Percentiles rank a stretch among this genome's conserved stretches.
phyloP scores from a whole-genome alignment of 768 basidiomycete genomes.

The Suillus bovinus region DNA sequence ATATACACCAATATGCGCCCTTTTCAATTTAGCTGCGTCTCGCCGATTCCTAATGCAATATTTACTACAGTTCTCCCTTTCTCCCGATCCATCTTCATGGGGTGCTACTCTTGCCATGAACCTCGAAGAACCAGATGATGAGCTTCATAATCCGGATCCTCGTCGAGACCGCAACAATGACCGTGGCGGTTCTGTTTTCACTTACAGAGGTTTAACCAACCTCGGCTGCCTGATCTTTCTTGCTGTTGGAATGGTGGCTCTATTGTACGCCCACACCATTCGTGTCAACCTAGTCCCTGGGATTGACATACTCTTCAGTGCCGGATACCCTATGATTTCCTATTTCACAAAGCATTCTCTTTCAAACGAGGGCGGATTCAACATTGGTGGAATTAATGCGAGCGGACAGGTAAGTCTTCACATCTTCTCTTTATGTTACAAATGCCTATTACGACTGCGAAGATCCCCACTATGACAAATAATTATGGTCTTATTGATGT shows the following conservation, averaged over 20 bases:
- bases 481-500: slow-evolving; percentile 73
- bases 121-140: slow-evolving; percentile 63
- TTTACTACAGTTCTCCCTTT: slow-evolving; percentile 60
- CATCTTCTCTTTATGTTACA: not conserved
- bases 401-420: slow-evolving; percentile 59
- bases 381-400: slow-evolving; percentile 75
- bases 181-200: slow-evolving; percentile 57
- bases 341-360: slow-evolving; percentile 48
- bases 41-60: not conserved
- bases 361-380: slow-evolving; percentile 62
- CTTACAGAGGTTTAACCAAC: slow-evolving; percentile 69
- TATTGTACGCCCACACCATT: slow-evolving; percentile 51
- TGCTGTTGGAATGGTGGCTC: slow-evolving; percentile 48
- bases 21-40: not conserved
- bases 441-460: slow-evolving; percentile 4
- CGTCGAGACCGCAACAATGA: slow-evolving; percentile 59
- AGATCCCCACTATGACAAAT: slow-evolving; percentile 62
- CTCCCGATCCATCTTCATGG: slow-evolving; percentile 73
- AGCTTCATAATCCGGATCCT: slow-evolving; percentile 74
- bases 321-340: slow-evolving; percentile 62
- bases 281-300: slow-evolving; percentile 2
- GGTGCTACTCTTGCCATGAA: slow-evolving; percentile 63
- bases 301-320: slow-evolving; percentile 36
- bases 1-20: not conserved
- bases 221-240: slow-evolving; percentile 66